Evolutionary conservation across 2,329 filamentous ascomycete species (phyloP).

Genomic region (Fusarium xylarioides): DNA sequence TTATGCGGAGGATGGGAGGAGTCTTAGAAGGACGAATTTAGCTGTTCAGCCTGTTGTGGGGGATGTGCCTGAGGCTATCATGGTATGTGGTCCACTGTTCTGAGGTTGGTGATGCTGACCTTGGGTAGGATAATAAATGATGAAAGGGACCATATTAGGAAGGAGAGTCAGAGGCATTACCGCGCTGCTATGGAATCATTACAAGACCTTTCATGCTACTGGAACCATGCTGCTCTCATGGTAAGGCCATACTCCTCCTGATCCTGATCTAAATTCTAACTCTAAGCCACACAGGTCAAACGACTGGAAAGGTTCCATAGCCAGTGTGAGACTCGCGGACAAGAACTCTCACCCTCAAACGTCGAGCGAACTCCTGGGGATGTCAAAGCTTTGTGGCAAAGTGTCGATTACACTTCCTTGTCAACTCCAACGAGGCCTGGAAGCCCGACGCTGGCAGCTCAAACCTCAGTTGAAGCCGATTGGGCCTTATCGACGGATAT

Average conservation of each 20-base stretch:
- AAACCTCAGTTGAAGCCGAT: neutral
- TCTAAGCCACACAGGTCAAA: neutral
- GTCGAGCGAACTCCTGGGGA: neutral
- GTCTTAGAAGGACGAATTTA: neutral
- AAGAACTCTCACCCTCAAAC: slow-evolving; percentile 3
- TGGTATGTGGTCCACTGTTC: neutral
- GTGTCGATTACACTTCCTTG: slow-evolving; percentile 8
- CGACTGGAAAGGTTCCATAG: slow-evolving; percentile 6
- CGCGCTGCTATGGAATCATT: neutral
- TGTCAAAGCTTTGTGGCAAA: slow-evolving; percentile 16
- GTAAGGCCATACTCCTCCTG: neutral
- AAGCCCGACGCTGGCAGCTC: neutral
- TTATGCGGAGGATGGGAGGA: slow-evolving; percentile 16
- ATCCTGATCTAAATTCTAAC: neutral
- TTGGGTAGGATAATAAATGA: slow-evolving; percentile 15
- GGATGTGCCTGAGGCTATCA: neutral
- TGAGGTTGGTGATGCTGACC: neutral
- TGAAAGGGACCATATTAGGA: neutral
- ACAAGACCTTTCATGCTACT: neutral
- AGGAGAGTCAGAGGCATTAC: neutral
- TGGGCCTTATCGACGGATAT: slow-evolving; percentile 1
- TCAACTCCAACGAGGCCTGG: slow-evolving; percentile 13
- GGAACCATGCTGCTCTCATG: slow-evolving; percentile 13
- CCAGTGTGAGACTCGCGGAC: neutral
- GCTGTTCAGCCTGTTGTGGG: neutral